A percentile compares a stretch with the other conserved stretches of the same genome.
Evolutionary conservation across 2,329 filamentous ascomycete genomes (phyloP).

Genomic region (Colletotrichum sp.): DNA sequence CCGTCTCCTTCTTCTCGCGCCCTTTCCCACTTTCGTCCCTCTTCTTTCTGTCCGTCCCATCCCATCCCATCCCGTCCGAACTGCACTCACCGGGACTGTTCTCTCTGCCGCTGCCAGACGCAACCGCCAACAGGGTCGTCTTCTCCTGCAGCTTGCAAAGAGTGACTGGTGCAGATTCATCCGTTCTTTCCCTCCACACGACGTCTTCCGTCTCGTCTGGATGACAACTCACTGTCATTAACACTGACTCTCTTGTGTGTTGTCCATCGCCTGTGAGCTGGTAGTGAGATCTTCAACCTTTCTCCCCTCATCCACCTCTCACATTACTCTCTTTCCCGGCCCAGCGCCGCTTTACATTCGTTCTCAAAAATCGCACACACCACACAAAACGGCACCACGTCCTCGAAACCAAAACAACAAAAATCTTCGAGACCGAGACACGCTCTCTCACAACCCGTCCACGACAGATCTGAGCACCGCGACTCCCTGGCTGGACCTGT

Average conservation of each 20-base stretch:
- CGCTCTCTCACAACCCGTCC: not conserved
- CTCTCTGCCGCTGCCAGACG: not conserved
- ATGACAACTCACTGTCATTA: not conserved
- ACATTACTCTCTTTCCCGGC: slow-evolving; percentile 19
- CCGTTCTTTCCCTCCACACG: slow-evolving; percentile 18
- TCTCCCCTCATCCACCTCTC: slow-evolving; percentile 15
- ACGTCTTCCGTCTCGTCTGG: not conserved
- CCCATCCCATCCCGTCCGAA: slow-evolving; percentile 10
- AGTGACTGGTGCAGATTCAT: slow-evolving; percentile 21
- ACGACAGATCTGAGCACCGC: not conserved
- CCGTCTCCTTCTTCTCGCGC: slow-evolving; percentile 13
- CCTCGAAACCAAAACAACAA: not conserved
- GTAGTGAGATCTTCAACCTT: slow-evolving; percentile 6
- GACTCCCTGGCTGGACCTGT: slow-evolving; percentile 6
- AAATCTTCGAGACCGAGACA: not conserved
- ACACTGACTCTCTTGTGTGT: not conserved
- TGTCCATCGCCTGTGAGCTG: slow-evolving; percentile 16
- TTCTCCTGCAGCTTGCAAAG: slow-evolving; percentile 7
- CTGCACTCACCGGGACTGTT: slow-evolving; percentile 16
- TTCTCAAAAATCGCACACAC: not conserved
- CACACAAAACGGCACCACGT: not conserved
- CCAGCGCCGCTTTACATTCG: slow-evolving; percentile 20
- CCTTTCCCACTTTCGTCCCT: slow-evolving; percentile 12
- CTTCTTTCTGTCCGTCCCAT: not conserved
- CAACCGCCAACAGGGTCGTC: not conserved